A percentile compares a stretch with the other conserved stretches of the same genome.
Conservation (phyloP, 2,329 filamentous ascomycete species). For the Paracoccidioides lutzii region DNA sequence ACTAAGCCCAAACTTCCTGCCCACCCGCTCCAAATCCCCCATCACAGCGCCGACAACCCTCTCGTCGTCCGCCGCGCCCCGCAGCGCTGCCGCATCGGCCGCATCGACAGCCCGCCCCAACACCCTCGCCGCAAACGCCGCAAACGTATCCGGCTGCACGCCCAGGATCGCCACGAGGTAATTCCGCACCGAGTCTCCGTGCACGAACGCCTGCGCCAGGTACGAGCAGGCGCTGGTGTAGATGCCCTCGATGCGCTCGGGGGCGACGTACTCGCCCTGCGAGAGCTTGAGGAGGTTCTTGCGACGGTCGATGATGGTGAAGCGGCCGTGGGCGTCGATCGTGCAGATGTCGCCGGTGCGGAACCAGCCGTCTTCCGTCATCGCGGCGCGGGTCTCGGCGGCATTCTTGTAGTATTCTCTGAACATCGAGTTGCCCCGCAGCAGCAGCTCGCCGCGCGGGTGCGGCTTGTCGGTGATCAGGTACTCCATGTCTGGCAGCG, state of each 20-base stretch:
- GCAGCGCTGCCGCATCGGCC: constrained; percentile 54
- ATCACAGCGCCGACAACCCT: constrained; percentile 63
- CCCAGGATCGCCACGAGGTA: constrained; percentile 78
- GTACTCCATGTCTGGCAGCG: constrained; percentile 92
- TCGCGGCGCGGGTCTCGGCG: constrained; percentile 68
- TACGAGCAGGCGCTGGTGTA: constrained; percentile 71
- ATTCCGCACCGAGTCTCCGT: constrained; percentile 75
- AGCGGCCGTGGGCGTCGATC: constrained; percentile 71
- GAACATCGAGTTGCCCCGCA: constrained; percentile 73
- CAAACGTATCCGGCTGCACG: constrained; percentile 72
- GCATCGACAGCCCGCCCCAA: constrained; percentile 53
- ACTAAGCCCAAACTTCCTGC: constrained; percentile 76
- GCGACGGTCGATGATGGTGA: constrained; percentile 88
- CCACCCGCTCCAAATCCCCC: constrained; percentile 65
- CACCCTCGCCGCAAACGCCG: constrained; percentile 64
- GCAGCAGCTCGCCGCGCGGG: constrained; percentile 77
- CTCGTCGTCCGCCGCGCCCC: constrained; percentile 52
- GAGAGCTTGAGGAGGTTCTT: constrained; percentile 99
- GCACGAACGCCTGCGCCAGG: constrained; percentile 71
- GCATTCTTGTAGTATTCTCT: constrained; percentile 79
- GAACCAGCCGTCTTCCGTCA: constrained; percentile 92
- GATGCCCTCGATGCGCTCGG: constrained; percentile 92
- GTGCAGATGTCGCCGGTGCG: constrained; percentile 84
- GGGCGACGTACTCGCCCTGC: constrained; percentile 95
- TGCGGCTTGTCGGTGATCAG: constrained; percentile 72